Conservation (phyloP, 345 rosid genomes). For the Acer negundo region DNA sequence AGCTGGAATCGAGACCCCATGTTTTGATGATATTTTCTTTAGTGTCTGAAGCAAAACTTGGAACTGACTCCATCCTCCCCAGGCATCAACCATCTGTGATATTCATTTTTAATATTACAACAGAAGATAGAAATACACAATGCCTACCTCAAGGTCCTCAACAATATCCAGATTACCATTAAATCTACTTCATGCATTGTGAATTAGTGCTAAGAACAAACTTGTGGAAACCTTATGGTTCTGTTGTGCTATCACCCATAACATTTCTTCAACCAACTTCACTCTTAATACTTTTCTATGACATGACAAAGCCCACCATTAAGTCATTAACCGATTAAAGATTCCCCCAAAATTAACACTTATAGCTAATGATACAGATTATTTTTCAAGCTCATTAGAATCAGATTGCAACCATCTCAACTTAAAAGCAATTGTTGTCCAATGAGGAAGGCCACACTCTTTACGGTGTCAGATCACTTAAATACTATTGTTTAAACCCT, state of each 20-base stretch:
- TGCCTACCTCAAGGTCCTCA: not conserved
- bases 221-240: not conserved
- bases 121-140: not conserved
- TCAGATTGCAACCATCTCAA: not conserved
- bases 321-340: not conserved
- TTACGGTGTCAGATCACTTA: not conserved
- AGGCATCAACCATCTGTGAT: conserved; percentile 89
- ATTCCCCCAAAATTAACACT: not conserved
- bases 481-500: not conserved
- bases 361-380: too few species aligned
- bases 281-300: not conserved
- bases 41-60: conserved; percentile 75
- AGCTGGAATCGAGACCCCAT: conserved; percentile 81
- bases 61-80: conserved; percentile 97
- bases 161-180: not conserved
- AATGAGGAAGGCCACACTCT: not conserved
- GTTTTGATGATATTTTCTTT: conserved; percentile 68
- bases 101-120: not conserved
- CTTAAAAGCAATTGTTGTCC: not conserved
- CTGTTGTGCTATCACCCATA: not conserved
- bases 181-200: not conserved
- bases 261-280: not conserved
- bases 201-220: not conserved
- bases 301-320: not conserved
- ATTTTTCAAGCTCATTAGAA: conserved; percentile 1